A percentile compares a stretch with the other conserved stretches of the same genome.
phyloP scores from a whole-genome alignment of 176 grass and related monocot species.

The Rhynchospora pubera region DNA sequence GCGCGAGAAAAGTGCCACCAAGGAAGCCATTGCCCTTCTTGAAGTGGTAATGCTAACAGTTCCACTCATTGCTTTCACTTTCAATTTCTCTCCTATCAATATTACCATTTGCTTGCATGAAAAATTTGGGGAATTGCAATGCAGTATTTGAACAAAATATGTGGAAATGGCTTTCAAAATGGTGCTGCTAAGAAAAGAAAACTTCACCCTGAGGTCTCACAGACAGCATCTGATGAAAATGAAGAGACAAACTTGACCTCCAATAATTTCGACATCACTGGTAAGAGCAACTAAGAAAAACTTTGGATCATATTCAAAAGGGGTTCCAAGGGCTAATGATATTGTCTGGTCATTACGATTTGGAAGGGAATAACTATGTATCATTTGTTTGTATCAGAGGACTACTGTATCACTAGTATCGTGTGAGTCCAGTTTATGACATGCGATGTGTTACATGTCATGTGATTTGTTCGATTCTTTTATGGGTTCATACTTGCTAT shows the following conservation, averaged over 20 bases:
- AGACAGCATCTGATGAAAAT: slow-evolving; percentile 27
- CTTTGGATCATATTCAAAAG: neutral
- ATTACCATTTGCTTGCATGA: slow-evolving; percentile 16
- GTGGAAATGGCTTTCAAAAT: slow-evolving; percentile 18
- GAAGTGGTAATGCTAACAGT: slow-evolving; percentile 39
- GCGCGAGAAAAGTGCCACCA: slow-evolving; percentile 93
- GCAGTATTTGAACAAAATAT: slow-evolving; percentile 47
- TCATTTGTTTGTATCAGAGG: too few relatives aligned
- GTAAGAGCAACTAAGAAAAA: slow-evolving; percentile 28
- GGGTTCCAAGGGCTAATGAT: neutral
- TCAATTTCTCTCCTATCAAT: neutral
- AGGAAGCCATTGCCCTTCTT: slow-evolving; percentile 87
- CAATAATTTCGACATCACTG: slow-evolving; percentile 30
- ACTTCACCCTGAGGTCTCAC: slow-evolving; percentile 35
- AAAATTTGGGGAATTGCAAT: slow-evolving; percentile 17
- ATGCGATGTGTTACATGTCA: too few relatives aligned
- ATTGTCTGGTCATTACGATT: neutral
- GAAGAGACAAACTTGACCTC: slow-evolving; percentile 11
- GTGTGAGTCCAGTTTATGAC: too few relatives aligned
- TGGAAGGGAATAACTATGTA: too few relatives aligned
- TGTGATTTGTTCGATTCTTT: too few relatives aligned
- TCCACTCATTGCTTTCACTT: slow-evolving; percentile 22
- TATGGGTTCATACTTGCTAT: too few relatives aligned
- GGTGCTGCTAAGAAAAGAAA: slow-evolving; percentile 63
- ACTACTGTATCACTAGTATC: too few relatives aligned